phyloP scores from a whole-genome alignment of 140 eudicot species.

The Bidens hawaiensis region DNA sequence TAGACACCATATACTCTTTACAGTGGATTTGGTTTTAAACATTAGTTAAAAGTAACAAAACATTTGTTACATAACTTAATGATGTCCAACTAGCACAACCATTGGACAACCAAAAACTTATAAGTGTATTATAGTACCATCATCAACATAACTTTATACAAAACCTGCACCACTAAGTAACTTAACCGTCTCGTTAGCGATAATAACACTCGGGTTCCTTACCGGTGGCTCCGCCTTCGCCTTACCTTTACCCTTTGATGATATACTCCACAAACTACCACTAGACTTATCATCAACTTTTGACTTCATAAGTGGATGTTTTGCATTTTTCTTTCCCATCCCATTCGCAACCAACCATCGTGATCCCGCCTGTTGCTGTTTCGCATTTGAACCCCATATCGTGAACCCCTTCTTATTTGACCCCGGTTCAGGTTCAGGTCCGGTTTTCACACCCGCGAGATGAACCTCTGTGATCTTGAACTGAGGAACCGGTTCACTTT shows the following conservation, averaged over 20 bases:
- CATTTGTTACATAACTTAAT: neutral
- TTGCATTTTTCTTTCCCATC: conserved; percentile 87
- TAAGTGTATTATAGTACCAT: neutral
- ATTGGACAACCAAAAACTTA: neutral
- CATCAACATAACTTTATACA: conserved; percentile 14
- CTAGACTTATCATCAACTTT: conserved; percentile 37
- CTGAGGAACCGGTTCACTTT: conserved; percentile 33
- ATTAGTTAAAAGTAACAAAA: neutral
- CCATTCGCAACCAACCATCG: conserved; percentile 95
- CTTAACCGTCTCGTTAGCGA: conserved; percentile 56
- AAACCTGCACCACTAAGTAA: conserved; percentile 45
- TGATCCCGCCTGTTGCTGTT: conserved; percentile 80
- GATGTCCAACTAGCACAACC: neutral
- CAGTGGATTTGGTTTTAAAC: neutral
- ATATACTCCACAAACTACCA: conserved; percentile 76
- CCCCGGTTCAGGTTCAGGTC: conserved; percentile 48
- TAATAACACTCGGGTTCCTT: conserved; percentile 58
- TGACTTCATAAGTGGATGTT: conserved; percentile 66
- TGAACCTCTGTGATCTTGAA: conserved; percentile 75
- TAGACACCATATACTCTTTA: neutral
- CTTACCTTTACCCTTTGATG: conserved; percentile 65
- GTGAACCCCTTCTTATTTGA: conserved; percentile 61
- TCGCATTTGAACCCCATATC: conserved; percentile 65
- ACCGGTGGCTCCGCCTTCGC: conserved; percentile 46
- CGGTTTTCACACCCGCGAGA: conserved; percentile 77